Base-by-base conservation (phyloP, 331 rosid genomes). In the Phaseolus coccineus region DNA sequence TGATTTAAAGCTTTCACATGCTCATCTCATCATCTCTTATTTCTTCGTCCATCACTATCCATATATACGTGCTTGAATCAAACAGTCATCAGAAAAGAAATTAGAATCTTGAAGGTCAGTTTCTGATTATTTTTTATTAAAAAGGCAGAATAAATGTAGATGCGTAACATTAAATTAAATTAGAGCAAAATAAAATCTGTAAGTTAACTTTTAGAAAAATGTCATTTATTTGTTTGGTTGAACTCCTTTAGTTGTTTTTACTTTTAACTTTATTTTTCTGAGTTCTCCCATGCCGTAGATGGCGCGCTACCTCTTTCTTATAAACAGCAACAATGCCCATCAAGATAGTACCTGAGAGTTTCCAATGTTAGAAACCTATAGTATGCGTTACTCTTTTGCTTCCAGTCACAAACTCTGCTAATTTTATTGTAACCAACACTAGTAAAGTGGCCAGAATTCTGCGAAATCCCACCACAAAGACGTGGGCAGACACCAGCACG, bases 1-100 rank as follows among this genome's bases (percentile, higher is more conserved):
- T 35, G 39, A 35, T 35, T 35, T 0, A 87, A 75, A 88, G 89
- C 71, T 92, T 84, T 69, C 84, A 22, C 97, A 86, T 85, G 39
- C 85, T 79, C 82, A 28, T 44, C 24, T 8, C 10, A 2, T 42
- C 1, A 78, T 77, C 12, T 84, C 86, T 14, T 19, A 19, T 19
- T n/a, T n/a, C 61, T 5, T 14, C 88, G 4, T 25, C 88, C 67
- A 2, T 70, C 78, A 16, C 27, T 51, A 3, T 65, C 76, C 13
- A 40, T 46, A 5, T 12, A 12, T 42, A 8, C 47, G 9, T 64
- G 0, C 44, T 25, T 24, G 1, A 67, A 16, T 58, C 51, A 24
- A 86, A 84, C 48, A 85, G 46, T 37, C 68, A 76, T 71, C 33
- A 48, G 53, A 35, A 87, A 51, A 5, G 79, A 59, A 42, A 7